Conservation (phyloP, 805 yeast genomes). For the Sugiyamaella mastotermitis region DNA sequence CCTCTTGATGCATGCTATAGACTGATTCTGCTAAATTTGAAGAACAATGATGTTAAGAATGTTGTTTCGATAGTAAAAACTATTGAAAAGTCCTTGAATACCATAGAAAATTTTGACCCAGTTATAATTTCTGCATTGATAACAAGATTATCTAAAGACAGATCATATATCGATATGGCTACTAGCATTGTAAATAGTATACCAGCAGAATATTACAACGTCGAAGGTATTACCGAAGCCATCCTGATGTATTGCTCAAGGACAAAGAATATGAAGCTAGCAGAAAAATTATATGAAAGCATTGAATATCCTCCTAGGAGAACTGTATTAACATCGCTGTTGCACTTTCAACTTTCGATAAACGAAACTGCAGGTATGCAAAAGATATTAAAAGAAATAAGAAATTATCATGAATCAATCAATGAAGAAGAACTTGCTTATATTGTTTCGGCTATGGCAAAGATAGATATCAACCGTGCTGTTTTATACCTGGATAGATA, state of each 20-base stretch:
- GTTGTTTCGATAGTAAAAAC: conserved; percentile 11
- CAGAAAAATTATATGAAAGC: conserved; percentile 11
- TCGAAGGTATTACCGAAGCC: conserved; percentile 20
- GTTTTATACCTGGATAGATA: neutral
- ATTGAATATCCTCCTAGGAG: conserved; percentile 15
- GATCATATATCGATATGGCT: conserved; percentile 10
- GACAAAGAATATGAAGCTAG: conserved; percentile 12
- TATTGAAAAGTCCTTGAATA: neutral
- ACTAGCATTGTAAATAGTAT: conserved; percentile 11
- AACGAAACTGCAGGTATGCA: conserved; percentile 20
- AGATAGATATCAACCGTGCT: conserved; percentile 2
- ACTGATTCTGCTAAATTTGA: conserved; percentile 11
- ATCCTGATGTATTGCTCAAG: conserved; percentile 19
- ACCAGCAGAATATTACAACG: conserved; percentile 12
- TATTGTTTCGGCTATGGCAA: neutral
- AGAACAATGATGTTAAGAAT: conserved; percentile 1
- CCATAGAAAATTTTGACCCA: neutral
- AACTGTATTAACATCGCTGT: conserved; percentile 13
- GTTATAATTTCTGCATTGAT: conserved; percentile 11
- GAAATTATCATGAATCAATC: neutral
- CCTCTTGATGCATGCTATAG: conserved; percentile 10
- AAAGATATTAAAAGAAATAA: conserved; percentile 18
- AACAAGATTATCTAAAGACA: conserved; percentile 14
- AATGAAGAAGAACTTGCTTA: neutral
- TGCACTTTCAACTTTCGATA: conserved; percentile 16